Evolutionary conservation across 805 yeast species (phyloP).

Genomic region (Ogataea nakhonphanomensis): DNA sequence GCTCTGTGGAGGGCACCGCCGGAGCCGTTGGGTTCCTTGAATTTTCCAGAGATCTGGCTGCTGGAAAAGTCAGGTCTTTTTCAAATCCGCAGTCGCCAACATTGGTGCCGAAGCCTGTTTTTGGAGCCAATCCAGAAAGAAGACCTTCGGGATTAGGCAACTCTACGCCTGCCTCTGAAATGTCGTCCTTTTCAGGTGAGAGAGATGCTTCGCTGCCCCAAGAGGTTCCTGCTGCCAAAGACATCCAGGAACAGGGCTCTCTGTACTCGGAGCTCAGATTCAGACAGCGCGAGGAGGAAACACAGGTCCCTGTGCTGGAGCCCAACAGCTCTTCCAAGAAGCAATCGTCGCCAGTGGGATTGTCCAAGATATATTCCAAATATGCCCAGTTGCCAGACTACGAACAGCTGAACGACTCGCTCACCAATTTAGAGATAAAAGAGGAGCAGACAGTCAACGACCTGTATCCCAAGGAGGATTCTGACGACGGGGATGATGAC

Average conservation of each 20-base stretch:
- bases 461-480: slow-evolving; percentile 19
- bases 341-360: slow-evolving; percentile 24
- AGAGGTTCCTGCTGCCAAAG: slow-evolving; percentile 1
- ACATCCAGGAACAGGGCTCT: slow-evolving; percentile 11
- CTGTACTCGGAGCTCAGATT: slow-evolving; percentile 14
- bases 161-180: neutral
- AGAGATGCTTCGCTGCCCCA: neutral
- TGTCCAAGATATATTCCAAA: slow-evolving; percentile 32
- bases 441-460: slow-evolving; percentile 13
- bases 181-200: neutral
- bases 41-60: slow-evolving; percentile 25
- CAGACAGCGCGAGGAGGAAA: slow-evolving; percentile 3
- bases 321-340: neutral
- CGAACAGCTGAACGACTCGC: slow-evolving; percentile 6
- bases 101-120: slow-evolving; percentile 34
- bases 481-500: slow-evolving; percentile 18
- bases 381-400: slow-evolving; percentile 32
- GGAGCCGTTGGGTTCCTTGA: slow-evolving; percentile 45
- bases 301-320: neutral
- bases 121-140: slow-evolving; percentile 11
- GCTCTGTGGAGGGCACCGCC: slow-evolving; percentile 58
- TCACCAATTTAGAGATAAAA: slow-evolving; percentile 10
- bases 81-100: slow-evolving; percentile 37
- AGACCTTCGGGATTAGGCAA: slow-evolving; percentile 8
- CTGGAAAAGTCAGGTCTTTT: slow-evolving; percentile 24